Conservation (phyloP, 495 filamentous ascomycete species). For the Lophium mytilinum region DNA sequence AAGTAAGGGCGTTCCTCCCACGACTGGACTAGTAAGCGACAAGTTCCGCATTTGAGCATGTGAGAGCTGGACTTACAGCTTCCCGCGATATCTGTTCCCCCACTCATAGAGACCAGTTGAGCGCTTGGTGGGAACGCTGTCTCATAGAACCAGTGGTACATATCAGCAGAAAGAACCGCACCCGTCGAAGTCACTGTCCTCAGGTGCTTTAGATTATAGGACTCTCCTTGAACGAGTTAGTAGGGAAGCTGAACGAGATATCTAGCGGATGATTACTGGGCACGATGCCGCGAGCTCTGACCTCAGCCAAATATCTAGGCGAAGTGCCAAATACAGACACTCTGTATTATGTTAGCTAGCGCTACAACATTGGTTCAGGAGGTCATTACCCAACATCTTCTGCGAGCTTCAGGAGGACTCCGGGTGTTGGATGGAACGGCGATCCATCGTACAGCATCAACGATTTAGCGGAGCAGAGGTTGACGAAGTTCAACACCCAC, state of each 20-base stretch:
- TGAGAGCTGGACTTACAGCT: background rate
- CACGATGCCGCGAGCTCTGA: background rate
- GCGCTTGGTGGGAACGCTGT: conserved; percentile 60
- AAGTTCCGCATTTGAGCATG: background rate
- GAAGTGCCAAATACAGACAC: background rate
- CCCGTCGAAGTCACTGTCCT: background rate
- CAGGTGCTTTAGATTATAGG: background rate
- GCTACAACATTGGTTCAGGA: too few relatives aligned
- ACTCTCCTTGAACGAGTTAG: too few relatives aligned
- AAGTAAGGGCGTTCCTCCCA: conserved; percentile 70
- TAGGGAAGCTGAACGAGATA: too few relatives aligned
- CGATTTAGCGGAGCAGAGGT: background rate
- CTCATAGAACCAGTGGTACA: conserved; percentile 30
- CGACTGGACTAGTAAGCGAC: conserved; percentile 55
- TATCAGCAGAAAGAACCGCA: background rate
- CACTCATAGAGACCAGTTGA: conserved; percentile 72
- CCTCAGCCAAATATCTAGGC: background rate
- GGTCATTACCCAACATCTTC: too few relatives aligned
- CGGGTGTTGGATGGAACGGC: background rate
- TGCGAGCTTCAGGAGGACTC: background rate
- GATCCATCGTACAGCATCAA: background rate
- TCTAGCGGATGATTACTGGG: background rate
- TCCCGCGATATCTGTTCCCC: conserved; percentile 68
- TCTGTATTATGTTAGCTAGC: too few relatives aligned
- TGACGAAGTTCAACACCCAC: background rate